These are phyloP conservation scores for Arthrocladium fulminans DNA, from an alignment of 2,329 filamentous ascomycete species.

Conservation along the genomic window DNA sequence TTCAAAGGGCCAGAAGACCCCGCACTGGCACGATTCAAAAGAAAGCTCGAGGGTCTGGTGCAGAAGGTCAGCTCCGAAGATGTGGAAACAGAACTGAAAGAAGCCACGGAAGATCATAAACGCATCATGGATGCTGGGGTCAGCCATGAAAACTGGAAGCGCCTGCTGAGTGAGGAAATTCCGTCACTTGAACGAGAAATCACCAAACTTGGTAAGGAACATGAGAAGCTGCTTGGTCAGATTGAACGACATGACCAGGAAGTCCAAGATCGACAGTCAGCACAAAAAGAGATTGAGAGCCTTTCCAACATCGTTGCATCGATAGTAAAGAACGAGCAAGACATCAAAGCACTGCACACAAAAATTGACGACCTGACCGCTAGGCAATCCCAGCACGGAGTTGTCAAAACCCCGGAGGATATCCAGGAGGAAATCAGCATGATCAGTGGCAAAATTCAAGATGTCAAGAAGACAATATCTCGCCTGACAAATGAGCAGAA, in stretches of 20 bases:
- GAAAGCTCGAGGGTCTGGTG: constrained; percentile 54
- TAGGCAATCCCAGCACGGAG: constrained; percentile 61
- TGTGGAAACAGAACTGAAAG: constrained; percentile 50
- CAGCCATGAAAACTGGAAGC: constrained; percentile 65
- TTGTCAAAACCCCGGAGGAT: constrained; percentile 65
- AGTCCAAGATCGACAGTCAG: constrained; percentile 54
- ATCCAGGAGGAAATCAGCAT: constrained; percentile 68
- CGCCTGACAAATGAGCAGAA: constrained; percentile 64
- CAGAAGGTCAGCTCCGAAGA: constrained; percentile 43
- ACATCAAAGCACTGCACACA: constrained; percentile 60
- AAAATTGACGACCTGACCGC: constrained; percentile 68
- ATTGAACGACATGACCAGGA: constrained; percentile 60
- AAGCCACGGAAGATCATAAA: constrained; percentile 54
- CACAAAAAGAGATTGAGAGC: constrained; percentile 64
- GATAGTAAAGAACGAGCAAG: constrained; percentile 63
- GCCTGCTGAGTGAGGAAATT: constrained; percentile 59
- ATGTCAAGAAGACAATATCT: constrained; percentile 53
- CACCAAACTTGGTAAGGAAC: constrained; percentile 52
- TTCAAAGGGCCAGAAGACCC: constrained; percentile 49
- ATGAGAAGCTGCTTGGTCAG: constrained; percentile 49
- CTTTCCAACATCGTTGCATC: constrained; percentile 66
- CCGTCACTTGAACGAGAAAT: constrained; percentile 59
- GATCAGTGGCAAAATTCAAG: constrained; percentile 58
- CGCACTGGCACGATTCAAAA: constrained; percentile 54
- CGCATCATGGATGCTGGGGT: constrained; percentile 54